Evolutionary conservation across 2,329 filamentous ascomycete species (phyloP).

Genomic region (Paecilomyces sp.): DNA sequence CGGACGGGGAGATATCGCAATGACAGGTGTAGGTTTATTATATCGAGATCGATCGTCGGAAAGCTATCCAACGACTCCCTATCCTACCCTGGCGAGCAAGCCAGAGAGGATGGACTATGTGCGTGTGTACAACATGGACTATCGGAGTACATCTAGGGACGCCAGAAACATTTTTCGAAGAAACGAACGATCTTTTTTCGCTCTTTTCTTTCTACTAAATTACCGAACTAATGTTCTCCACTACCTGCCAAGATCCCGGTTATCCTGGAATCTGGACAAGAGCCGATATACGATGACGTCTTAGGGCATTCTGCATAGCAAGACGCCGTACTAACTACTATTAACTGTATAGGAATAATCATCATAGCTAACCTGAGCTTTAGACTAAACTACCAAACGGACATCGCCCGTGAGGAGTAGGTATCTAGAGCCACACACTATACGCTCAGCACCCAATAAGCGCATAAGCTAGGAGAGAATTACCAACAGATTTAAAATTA

Average conservation of each 20-base stretch:
- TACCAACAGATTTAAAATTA: too few species aligned
- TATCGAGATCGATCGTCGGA: neutral
- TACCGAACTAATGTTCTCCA: neutral
- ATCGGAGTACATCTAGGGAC: neutral
- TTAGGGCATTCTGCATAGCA: neutral
- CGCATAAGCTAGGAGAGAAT: too few species aligned
- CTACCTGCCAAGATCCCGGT: neutral
- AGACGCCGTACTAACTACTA: neutral
- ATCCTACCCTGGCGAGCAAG: neutral
- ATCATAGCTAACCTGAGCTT: too few species aligned
- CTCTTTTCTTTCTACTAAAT: neutral
- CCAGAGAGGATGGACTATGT: neutral
- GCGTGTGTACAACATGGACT: neutral
- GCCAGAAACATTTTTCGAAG: neutral
- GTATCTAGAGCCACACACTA: too few species aligned
- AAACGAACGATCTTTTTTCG: neutral
- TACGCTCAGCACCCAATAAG: too few species aligned
- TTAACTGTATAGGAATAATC: neutral
- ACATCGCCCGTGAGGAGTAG: too few species aligned
- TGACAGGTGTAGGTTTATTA: neutral
- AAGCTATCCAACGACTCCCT: neutral
- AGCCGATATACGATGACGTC: neutral
- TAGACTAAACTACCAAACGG: too few species aligned
- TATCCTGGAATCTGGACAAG: neutral
- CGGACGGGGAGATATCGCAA: neutral